Conservation (phyloP, 2,329 filamentous ascomycete genomes). For the Graphiopsis chlorocephala region DNA sequence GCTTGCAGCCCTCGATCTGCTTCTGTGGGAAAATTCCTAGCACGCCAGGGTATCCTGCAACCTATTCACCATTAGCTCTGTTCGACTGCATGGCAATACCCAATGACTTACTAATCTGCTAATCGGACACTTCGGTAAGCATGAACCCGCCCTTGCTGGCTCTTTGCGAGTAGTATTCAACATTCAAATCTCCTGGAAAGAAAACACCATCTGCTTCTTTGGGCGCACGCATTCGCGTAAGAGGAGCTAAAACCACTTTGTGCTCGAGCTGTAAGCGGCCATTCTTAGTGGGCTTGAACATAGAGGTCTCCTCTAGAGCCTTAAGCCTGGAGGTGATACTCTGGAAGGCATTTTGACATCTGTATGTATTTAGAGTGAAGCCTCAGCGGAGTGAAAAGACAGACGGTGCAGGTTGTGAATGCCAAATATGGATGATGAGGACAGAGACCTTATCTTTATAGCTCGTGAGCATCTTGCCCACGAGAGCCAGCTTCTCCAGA, state of each 20-base stretch:
- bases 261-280: conserved; percentile 37
- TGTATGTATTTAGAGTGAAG: background rate
- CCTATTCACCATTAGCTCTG: background rate
- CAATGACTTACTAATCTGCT: conserved; percentile 40
- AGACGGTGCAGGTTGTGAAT: background rate
- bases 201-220: conserved; percentile 42
- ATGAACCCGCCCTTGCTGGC: conserved; percentile 50
- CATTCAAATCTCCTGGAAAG: conserved; percentile 40
- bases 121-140: conserved; percentile 55
- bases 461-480: background rate
- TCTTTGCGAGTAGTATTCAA: conserved; percentile 56
- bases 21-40: conserved; percentile 56
- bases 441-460: background rate
- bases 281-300: conserved; percentile 36
- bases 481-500: background rate
- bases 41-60: conserved; percentile 48
- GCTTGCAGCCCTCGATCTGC: conserved; percentile 59
- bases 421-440: background rate
- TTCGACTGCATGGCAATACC: conserved; percentile 44
- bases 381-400: background rate
- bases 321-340: conserved; percentile 18
- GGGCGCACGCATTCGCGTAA: conserved; percentile 40
- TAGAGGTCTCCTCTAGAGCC: conserved; percentile 22
- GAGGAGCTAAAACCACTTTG: conserved; percentile 39
- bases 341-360: conserved; percentile 17